phyloP scores from a whole-genome alignment of 805 yeast genomes.

The Dipodascus geniculatus region DNA sequence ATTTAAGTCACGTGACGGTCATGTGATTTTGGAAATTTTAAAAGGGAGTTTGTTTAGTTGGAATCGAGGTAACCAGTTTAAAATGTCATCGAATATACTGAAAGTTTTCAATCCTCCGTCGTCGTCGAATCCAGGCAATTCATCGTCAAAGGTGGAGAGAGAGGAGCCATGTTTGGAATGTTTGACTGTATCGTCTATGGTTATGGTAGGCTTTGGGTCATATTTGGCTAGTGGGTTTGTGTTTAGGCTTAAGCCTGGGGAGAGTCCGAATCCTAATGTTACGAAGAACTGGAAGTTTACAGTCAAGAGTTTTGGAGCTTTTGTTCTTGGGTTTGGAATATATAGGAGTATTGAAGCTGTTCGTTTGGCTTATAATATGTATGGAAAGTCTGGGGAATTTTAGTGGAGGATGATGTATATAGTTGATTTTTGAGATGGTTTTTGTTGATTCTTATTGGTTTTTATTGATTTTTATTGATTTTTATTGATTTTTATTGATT shows the following conservation, averaged over 20 bases:
- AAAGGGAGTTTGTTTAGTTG: no score
- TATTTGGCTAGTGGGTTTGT: background rate
- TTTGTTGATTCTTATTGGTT: no score
- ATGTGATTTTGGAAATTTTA: background rate
- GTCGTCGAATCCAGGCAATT: background rate
- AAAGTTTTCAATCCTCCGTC: background rate
- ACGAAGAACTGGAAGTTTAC: conserved; percentile 38
- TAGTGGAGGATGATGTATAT: no score
- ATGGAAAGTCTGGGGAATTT: background rate
- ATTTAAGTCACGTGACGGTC: no score
- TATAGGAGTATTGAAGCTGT: conserved; percentile 43
- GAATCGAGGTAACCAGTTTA: no score
- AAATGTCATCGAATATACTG: background rate
- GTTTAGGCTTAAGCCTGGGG: background rate
- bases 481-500: no score
- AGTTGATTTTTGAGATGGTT: background rate
- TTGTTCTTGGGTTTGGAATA: conserved; percentile 30
- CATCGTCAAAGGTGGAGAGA: background rate
- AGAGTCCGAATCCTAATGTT: conserved; percentile 16
- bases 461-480: no score
- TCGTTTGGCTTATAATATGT: background rate
- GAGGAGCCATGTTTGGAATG: conserved; percentile 2
- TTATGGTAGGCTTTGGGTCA: background rate
- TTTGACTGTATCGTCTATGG: background rate
- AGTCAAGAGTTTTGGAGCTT: conserved; percentile 42